Evolutionary conservation across 768 basidiomycete genomes (phyloP).

Genomic region (Lactarius sp.): DNA sequence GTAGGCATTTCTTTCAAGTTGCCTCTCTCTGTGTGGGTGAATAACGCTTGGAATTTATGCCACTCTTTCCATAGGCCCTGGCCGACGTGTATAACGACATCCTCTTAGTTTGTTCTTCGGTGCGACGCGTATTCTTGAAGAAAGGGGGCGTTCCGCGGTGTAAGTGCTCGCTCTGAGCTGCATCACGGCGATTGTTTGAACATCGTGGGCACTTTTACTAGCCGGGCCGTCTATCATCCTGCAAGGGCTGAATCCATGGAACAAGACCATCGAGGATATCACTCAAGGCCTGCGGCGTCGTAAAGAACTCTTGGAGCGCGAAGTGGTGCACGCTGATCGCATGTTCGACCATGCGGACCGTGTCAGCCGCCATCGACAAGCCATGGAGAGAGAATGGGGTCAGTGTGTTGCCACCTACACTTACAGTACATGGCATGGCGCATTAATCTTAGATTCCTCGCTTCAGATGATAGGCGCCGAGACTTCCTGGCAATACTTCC

Average conservation of each 20-base stretch:
- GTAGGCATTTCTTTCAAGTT: background rate
- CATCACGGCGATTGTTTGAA: background rate
- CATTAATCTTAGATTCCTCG: background rate
- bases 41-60: background rate
- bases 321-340: constrained; percentile 3
- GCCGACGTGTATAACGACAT: constrained; percentile 12
- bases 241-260: constrained; percentile 8
- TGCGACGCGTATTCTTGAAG: constrained; percentile 5
- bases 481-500: constrained; percentile 5
- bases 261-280: constrained; percentile 5
- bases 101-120: background rate
- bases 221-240: background rate
- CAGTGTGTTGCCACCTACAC: background rate
- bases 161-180: background rate
- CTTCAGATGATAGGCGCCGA: background rate
- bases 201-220: background rate
- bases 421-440: background rate
- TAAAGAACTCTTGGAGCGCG: background rate
- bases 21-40: background rate
- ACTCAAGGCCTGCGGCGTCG: constrained; percentile 1
- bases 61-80: background rate
- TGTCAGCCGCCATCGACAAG: background rate
- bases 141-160: background rate
- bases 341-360: background rate
- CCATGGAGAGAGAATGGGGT: background rate